Evolutionary conservation across 306 rosid genomes (phyloP), one percentile per base, ranked within the genome.

Genomic region (Prunus persica): DNA sequence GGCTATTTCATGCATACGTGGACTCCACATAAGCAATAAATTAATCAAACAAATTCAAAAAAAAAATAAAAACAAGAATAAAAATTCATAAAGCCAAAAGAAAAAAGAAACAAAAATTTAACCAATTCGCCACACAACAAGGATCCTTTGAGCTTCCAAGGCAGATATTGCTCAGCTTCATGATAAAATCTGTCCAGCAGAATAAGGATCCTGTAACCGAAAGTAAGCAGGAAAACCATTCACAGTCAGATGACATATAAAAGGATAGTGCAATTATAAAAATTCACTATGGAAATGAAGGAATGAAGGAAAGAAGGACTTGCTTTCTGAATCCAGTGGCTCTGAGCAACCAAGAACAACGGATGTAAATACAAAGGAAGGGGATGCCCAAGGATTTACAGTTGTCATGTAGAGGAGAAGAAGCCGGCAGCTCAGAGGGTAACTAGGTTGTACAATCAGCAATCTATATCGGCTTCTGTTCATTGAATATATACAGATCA

Each of bases 101-200:
- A 32, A 5, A 32, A 32, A 32, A 32, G 38, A 5, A 32, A 5
- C 38, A 32, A 32, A 32, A 32, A 5, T 5, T 1, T 32, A 5
- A 32, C 7, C 38, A 32, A 32, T 32, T 32, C 38, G 38, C 38
- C 38, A 32, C 38, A 32, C 38, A 32, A 32, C 38, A 32, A 32
- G 38, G 38, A 32, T 32, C 38, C 7, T 32, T 32, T 32, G 97
- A 92, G 85, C 87, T 95, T 43, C 97, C 91, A 47, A 89, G 97
- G 83, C 98, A 95, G 88, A 87, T 95, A 81, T 74, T 95, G 85
- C 87, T 95, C 27, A 86, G 98, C 86, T 86, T 92, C 83, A 90
- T 95, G 70, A 86, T 95, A 76, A 90, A 92, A 69, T 92, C 97
- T 50, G 97, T 82, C 38, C 89, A 79, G 81, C 83, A 88, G 56